Evolutionary conservation across 169 alveolate species (phyloP).

Genomic region (Plasmodium cynomolgi): DNA sequence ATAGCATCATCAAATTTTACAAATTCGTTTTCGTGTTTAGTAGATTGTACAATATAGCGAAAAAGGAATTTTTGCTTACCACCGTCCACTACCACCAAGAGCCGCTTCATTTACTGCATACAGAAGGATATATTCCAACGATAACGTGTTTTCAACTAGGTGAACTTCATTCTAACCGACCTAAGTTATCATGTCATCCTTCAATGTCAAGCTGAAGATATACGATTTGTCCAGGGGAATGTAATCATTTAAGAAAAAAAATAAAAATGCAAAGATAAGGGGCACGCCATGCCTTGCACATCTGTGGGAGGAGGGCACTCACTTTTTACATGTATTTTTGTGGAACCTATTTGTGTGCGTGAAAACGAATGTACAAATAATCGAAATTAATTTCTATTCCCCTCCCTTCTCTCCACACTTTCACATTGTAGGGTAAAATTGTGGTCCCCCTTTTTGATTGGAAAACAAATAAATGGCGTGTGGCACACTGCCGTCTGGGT

Average conservation of each 20-base stretch:
- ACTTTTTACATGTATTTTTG: neutral
- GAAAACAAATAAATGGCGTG: constrained; percentile 94
- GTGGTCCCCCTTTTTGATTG: constrained; percentile 90
- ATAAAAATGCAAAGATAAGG: neutral
- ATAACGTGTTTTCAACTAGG: neutral
- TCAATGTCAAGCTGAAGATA: constrained; percentile 52
- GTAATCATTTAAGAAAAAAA: constrained; percentile 27
- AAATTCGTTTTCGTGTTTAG: neutral
- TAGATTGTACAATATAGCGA: neutral
- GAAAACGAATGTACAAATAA: neutral
- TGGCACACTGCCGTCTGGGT: constrained; percentile 96
- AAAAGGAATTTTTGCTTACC: neutral
- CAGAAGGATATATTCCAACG: neutral
- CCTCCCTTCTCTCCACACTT: neutral
- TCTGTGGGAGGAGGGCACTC: neutral
- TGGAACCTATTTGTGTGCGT: neutral
- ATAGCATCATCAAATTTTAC: neutral
- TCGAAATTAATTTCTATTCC: neutral
- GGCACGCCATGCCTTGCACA: neutral
- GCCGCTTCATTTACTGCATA: neutral
- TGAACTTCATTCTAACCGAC: neutral
- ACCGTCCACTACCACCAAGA: neutral
- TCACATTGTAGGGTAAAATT: constrained; percentile 61
- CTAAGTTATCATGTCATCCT: constrained; percentile 17
- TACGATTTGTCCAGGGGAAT: constrained; percentile 71